Conservation (phyloP, 2,329 filamentous ascomycete genomes). For the Mycosphaerelloides madeirae region DNA sequence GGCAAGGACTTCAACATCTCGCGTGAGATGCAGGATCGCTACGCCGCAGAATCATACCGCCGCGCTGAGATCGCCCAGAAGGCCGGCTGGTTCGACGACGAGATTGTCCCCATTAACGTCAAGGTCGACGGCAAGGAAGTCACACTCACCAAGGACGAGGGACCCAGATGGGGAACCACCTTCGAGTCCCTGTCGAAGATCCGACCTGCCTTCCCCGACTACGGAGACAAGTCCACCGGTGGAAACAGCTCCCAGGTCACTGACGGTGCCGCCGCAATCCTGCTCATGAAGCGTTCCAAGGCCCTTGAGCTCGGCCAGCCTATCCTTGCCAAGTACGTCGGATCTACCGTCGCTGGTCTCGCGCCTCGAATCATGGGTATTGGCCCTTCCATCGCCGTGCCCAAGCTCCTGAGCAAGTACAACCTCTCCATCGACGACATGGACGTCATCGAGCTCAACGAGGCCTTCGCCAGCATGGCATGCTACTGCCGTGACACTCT, state of each 20-base stretch:
- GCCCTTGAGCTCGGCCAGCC: constrained; percentile 83
- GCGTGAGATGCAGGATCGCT: constrained; percentile 76
- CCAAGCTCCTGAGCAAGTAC: constrained; percentile 79
- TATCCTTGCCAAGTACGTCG: constrained; percentile 90
- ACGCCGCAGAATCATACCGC: constrained; percentile 79
- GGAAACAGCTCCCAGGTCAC: constrained; percentile 95
- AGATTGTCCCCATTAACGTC: constrained; percentile 84
- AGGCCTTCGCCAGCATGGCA: constrained; percentile 96
- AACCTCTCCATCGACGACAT: constrained; percentile 74
- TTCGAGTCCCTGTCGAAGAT: constrained; percentile 78
- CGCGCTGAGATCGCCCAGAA: constrained; percentile 88
- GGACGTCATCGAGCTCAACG: constrained; percentile 91
- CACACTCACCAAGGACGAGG: constrained; percentile 80
- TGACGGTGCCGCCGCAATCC: constrained; percentile 82
- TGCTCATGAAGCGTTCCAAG: constrained; percentile 91
- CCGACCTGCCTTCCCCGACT: constrained; percentile 82
- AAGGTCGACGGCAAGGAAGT: constrained; percentile 71
- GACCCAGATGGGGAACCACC: constrained; percentile 85
- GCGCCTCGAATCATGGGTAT: constrained; percentile 97
- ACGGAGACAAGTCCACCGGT: constrained; percentile 79
- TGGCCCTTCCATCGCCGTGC: constrained; percentile 65
- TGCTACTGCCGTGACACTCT: constrained; percentile 72
- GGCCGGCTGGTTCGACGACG: constrained; percentile 84
- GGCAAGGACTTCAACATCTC: constrained; percentile 82
- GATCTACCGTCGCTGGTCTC: constrained; percentile 83